phyloP scores from a whole-genome alignment of 2,329 filamentous ascomycete genomes.

The Gnomoniopsis smithogilvyi region DNA sequence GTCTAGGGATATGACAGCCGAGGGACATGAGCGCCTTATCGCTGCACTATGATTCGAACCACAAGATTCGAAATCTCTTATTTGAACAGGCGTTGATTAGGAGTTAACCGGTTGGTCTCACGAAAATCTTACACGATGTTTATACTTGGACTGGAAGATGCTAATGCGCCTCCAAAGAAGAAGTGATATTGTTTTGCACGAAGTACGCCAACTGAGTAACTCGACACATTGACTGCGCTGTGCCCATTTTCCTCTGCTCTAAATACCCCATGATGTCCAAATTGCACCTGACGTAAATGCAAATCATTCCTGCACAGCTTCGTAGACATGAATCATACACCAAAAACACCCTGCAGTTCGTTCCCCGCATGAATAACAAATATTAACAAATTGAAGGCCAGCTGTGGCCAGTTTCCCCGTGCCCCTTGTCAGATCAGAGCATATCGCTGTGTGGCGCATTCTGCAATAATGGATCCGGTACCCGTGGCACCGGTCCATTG shows the following conservation, averaged over 20 bases:
- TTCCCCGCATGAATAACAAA: background rate
- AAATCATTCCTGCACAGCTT: background rate
- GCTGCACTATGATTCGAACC: background rate
- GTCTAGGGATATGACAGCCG: background rate
- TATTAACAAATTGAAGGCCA: background rate
- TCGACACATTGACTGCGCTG: background rate
- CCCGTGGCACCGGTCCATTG: slow-evolving; percentile 39
- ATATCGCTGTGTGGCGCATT: slow-evolving; percentile 32
- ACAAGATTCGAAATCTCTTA: background rate
- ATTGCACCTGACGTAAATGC: background rate
- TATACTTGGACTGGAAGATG: slow-evolving; percentile 22
- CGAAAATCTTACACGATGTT: slow-evolving; percentile 23
- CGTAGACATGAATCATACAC: background rate
- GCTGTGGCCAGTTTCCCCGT: background rate
- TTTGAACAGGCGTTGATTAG: background rate
- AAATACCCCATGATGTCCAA: background rate
- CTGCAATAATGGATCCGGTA: slow-evolving; percentile 32
- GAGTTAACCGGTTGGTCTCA: slow-evolving; percentile 34
- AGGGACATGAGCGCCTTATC: background rate
- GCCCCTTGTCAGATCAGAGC: slow-evolving; percentile 21
- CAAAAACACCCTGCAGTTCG: background rate
- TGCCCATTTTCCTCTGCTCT: background rate
- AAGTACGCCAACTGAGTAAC: slow-evolving; percentile 20
- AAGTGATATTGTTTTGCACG: slow-evolving; percentile 9
- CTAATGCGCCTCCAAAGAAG: slow-evolving; percentile 25